Conservation (phyloP, 2,329 filamentous ascomycete genomes). For the Bipolaris cookei region DNA sequence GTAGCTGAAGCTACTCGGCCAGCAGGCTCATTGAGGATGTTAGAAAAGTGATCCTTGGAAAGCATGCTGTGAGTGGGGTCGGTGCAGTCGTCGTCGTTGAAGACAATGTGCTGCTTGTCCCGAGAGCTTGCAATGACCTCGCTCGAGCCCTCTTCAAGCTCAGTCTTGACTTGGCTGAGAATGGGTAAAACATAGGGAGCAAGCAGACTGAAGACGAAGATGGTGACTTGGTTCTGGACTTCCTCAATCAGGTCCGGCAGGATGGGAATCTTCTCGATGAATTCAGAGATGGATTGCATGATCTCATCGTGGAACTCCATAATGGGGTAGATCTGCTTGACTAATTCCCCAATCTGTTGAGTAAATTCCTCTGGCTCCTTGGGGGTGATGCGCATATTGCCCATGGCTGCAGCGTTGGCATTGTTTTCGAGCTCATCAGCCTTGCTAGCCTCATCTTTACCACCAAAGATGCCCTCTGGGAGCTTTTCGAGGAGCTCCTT, state of each 20-base stretch:
- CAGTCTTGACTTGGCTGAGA: slow-evolving; percentile 83
- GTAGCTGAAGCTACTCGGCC: slow-evolving; percentile 81
- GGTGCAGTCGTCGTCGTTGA: slow-evolving; percentile 74
- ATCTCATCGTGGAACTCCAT: slow-evolving; percentile 91
- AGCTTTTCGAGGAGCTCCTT: slow-evolving; percentile 82
- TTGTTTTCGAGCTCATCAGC: slow-evolving; percentile 81
- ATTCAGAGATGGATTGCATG: slow-evolving; percentile 76
- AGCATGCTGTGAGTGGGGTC: slow-evolving; percentile 96
- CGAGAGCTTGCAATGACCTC: slow-evolving; percentile 87
- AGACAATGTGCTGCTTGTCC: slow-evolving; percentile 85
- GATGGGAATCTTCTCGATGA: slow-evolving; percentile 84
- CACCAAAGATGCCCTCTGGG: slow-evolving; percentile 79
- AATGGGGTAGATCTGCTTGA: slow-evolving; percentile 82
- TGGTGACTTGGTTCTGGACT: slow-evolving; percentile 82
- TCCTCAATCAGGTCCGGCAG: slow-evolving; percentile 85
- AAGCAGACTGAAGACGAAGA: slow-evolving; percentile 91
- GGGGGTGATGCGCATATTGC: slow-evolving; percentile 75
- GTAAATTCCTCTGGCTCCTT: slow-evolving; percentile 85
- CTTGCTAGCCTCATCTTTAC: slow-evolving; percentile 74
- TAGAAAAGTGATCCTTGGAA: slow-evolving; percentile 93
- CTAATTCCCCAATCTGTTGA: slow-evolving; percentile 73
- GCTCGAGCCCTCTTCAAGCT: slow-evolving; percentile 82
- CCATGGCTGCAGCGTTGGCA: slow-evolving; percentile 74
- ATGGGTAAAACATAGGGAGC: slow-evolving; percentile 87
- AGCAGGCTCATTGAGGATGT: slow-evolving; percentile 85